A percentile compares a stretch with the other conserved stretches of the same genome.
These are phyloP conservation scores for Rhodotorula babjevae DNA, from an alignment of 768 basidiomycete species.

Conservation along the genomic window DNA sequence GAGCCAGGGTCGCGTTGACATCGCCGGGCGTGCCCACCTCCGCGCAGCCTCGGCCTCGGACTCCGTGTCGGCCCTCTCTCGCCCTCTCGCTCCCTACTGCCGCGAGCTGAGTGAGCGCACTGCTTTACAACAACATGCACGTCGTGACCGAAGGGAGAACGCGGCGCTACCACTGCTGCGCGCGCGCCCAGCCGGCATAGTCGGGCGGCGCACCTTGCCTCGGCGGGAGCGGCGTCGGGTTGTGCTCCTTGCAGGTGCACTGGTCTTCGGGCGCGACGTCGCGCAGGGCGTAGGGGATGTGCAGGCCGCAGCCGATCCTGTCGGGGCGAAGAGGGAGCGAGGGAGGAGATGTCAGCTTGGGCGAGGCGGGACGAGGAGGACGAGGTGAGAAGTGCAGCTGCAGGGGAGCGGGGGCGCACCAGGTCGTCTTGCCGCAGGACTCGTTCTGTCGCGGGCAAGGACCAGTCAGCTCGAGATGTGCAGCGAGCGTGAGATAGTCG, in stretches of 20 bases:
- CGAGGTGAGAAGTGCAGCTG: not conserved
- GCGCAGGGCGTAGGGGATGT: slow-evolving; percentile 21
- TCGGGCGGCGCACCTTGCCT: not conserved
- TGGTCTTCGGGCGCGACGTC: slow-evolving; percentile 6
- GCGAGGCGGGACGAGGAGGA: not conserved
- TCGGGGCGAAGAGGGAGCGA: not conserved
- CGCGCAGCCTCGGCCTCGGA: no score
- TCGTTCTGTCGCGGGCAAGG: not conserved
- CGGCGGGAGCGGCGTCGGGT: slow-evolving; percentile 9
- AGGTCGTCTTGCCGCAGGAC: slow-evolving; percentile 5
- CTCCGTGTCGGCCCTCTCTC: no score
- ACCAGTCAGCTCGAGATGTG: not conserved
- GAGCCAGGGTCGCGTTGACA: no score
- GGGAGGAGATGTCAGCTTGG: not conserved
- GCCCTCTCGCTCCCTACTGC: no score
- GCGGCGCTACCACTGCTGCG: no score
- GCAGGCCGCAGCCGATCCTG: slow-evolving; percentile 31
- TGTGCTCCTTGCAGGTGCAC: slow-evolving; percentile 21
- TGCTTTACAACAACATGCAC: no score
- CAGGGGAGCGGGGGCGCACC: not conserved
- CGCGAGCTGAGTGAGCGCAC: no score
- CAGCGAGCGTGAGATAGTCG: not conserved
- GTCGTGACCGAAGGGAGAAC: no score
- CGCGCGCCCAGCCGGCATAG: not conserved
- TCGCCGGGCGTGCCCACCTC: no score